Evolutionary conservation across 805 yeast species (phyloP).

Genomic region (Torulaspora delbrueckii): DNA sequence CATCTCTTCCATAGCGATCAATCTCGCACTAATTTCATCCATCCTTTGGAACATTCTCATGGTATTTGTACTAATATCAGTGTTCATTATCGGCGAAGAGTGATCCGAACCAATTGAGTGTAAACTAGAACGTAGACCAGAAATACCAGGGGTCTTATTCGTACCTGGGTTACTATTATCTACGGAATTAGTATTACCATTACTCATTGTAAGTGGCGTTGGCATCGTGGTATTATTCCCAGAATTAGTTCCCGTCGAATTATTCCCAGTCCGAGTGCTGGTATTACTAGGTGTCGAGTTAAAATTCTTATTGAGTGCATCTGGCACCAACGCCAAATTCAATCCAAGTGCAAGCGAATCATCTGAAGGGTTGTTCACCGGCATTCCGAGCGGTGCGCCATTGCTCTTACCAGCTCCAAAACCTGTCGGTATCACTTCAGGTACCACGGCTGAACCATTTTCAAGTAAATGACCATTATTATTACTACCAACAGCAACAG

Average conservation of each 20-base stretch:
- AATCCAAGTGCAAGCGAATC: slow-evolving; percentile 11
- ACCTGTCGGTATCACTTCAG: background rate
- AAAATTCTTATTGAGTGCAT: slow-evolving; percentile 3
- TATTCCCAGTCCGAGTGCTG: background rate
- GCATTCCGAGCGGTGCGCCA: slow-evolving; percentile 1
- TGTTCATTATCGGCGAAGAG: slow-evolving; percentile 10
- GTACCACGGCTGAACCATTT: background rate
- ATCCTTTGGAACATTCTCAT: slow-evolving; percentile 32
- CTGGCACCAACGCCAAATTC: slow-evolving; percentile 10
- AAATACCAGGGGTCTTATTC: slow-evolving; percentile 8
- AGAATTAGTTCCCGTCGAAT: slow-evolving; percentile 6
- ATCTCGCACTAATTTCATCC: slow-evolving; percentile 32
- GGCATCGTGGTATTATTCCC: slow-evolving; percentile 11
- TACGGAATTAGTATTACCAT: slow-evolving; percentile 6
- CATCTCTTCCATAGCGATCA: slow-evolving; percentile 32
- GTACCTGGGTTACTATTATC: slow-evolving; percentile 13
- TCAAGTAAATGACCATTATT: slow-evolving; percentile 1
- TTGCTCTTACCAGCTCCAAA: background rate
- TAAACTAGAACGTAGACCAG: slow-evolving; percentile 9
- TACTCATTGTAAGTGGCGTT: slow-evolving; percentile 11
- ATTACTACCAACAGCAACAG: background rate
- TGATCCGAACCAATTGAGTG: slow-evolving; percentile 9
- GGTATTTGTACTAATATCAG: slow-evolving; percentile 13
- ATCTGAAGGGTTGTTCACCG: background rate
- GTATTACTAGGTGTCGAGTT: background rate